Base-by-base conservation (phyloP, 306 rosid species). In the Calophaca sinica region DNA sequence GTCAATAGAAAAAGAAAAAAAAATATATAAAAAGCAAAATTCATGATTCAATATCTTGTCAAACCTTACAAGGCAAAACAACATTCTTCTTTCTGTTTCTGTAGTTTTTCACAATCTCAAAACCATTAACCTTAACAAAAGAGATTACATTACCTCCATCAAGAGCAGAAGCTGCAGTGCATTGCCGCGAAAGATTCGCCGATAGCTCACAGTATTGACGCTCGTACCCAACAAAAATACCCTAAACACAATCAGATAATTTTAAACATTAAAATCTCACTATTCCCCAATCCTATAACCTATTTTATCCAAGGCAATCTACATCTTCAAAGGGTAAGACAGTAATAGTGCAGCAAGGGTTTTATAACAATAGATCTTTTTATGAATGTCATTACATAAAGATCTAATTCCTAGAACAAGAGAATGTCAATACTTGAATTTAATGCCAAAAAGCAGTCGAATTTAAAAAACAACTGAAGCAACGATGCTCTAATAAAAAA, bases 171-270 rank as follows among this genome's bases (percentile, higher is more conserved):
- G n/a, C n/a, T n/a, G n/a, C n/a, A n/a, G n/a, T n/a, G n/a, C n/a
- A n/a, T n/a, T n/a, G n/a, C n/a, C n/a, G n/a, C n/a, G n/a, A n/a
- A n/a, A n/a, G n/a, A n/a, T n/a, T n/a, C n/a, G n/a, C n/a, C n/a
- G n/a, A n/a, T n/a, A n/a, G n/a, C n/a, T n/a, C n/a, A n/a, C n/a
- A n/a, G n/a, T n/a, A n/a, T n/a, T n/a, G n/a, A n/a, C n/a, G n/a
- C n/a, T n/a, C n/a, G n/a, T n/a, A n/a, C n/a, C n/a, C n/a, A n/a
- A n/a, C n/a, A n/a, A n/a, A n/a, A n/a, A n/a, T n/a, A n/a, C n/a
- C n/a, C n/a, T 45, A 84, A 62, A 79, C 59, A 72, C 83, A 82
- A 53, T 57, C 51, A 78, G 57, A 68, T 26, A 80, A 62, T 54
- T 59, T 42, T 9, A 63, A 9, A 26, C 3, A 52, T 51, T 62